Evolutionary conservation across 257 asterid species (phyloP).

Genomic region (Solanum chmielewskii): DNA sequence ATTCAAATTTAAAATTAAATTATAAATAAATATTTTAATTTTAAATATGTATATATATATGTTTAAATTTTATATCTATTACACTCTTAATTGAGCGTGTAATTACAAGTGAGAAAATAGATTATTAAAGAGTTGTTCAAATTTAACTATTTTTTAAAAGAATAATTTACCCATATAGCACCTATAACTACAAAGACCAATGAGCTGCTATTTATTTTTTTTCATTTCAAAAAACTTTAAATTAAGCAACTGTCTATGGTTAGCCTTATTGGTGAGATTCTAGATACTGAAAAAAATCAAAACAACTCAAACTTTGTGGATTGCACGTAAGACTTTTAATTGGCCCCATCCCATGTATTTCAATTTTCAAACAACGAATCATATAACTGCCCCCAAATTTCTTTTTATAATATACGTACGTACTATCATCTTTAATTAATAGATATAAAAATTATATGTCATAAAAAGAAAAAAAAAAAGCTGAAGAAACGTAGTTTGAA

Average conservation of each 20-base stretch:
- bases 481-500: neutral
- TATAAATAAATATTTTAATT: too few relatives aligned
- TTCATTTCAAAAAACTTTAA: neutral
- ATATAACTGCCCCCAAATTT: neutral
- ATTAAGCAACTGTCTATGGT: neutral
- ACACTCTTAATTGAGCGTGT: too few relatives aligned
- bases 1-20: too few relatives aligned
- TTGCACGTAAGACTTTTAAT: neutral
- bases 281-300: neutral
- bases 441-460: neutral
- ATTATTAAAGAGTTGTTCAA: neutral
- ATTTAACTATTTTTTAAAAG: neutral
- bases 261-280: neutral
- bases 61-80: too few relatives aligned
- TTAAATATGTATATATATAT: too few relatives aligned
- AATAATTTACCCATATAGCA: neutral
- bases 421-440: neutral
- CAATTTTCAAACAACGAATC: neutral
- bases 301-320: neutral
- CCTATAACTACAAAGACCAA: neutral
- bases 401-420: neutral
- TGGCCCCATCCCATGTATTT: neutral
- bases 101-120: neutral
- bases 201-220: neutral
- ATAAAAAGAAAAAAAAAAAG: neutral